Conservation (phyloP, 352 stramenopile genomes). For the Globisporangium paroecandrum region DNA sequence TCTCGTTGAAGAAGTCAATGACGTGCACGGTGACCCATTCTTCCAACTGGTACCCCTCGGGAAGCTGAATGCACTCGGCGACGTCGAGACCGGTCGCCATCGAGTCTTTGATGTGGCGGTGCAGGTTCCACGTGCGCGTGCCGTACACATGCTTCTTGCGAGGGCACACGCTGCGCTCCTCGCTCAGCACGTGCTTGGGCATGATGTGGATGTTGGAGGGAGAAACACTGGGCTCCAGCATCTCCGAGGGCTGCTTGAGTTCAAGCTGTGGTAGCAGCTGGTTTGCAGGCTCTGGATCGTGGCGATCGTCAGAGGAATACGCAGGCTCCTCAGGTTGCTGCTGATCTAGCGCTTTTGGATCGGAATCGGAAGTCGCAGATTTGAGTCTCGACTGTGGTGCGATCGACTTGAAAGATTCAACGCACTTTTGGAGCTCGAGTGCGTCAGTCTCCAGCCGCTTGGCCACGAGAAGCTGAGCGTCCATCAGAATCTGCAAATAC, state of each 20-base stretch:
- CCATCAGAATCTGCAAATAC: conserved; percentile 27
- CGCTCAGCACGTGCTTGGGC: conserved; percentile 47
- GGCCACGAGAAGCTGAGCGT: conserved; percentile 27
- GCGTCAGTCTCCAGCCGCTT: conserved; percentile 22
- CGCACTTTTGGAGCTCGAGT: conserved; percentile 8
- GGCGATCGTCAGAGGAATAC: neutral
- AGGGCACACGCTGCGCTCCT: conserved; percentile 51
- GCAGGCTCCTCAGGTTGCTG: conserved; percentile 3
- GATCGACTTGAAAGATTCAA: conserved; percentile 8
- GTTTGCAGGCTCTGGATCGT: neutral
- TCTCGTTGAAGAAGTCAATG: conserved; percentile 93
- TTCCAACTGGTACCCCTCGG: conserved; percentile 51
- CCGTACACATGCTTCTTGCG: conserved; percentile 55
- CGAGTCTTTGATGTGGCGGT: conserved; percentile 69
- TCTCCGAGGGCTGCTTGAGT: neutral
- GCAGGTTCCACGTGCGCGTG: conserved; percentile 62
- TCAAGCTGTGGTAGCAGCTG: conserved; percentile 3
- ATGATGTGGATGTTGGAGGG: conserved; percentile 25
- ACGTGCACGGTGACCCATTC: conserved; percentile 77
- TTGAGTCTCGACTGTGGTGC: neutral
- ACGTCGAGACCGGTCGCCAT: conserved; percentile 56
- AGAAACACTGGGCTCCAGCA: neutral
- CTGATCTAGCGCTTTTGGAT: neutral
- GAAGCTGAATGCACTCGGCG: conserved; percentile 58
- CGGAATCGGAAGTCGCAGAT: neutral